A percentile compares a stretch with the other conserved stretches of the same genome.
Conservation (phyloP, 2,329 filamentous ascomycete species). For the Hypoxylon sp. region DNA sequence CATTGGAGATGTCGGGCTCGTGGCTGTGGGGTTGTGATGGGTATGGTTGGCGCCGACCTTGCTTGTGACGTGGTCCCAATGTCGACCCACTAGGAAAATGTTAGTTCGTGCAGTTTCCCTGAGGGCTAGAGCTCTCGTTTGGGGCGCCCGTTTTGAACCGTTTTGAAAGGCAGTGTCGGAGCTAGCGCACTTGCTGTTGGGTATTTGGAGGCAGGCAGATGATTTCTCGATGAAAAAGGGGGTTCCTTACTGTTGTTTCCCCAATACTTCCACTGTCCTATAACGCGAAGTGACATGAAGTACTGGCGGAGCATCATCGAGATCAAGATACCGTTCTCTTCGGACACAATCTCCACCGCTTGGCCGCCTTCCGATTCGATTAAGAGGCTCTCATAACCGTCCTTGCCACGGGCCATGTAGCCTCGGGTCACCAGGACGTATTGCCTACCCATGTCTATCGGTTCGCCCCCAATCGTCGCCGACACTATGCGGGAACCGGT, state of each 20-base stretch:
- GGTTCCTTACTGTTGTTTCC: constrained; percentile 60
- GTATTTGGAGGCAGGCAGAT: background rate
- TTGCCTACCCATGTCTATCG: constrained; percentile 70
- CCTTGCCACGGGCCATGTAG: constrained; percentile 91
- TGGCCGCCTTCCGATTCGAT: constrained; percentile 80
- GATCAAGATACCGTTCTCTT: constrained; percentile 89
- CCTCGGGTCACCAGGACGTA: constrained; percentile 85
- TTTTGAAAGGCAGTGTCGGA: background rate
- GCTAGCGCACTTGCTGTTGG: no score
- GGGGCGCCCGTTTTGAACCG: background rate
- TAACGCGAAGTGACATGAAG: constrained; percentile 85
- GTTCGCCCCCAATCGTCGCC: constrained; percentile 70
- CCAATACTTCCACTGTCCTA: constrained; percentile 83
- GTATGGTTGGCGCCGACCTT: constrained; percentile 67
- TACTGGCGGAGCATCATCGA: constrained; percentile 90
- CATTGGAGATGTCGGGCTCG: constrained; percentile 33
- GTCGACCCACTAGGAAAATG: constrained; percentile 59
- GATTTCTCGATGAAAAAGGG: background rate
- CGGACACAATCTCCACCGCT: constrained; percentile 82
- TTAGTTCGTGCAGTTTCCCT: constrained; percentile 3
- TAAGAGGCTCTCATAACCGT: constrained; percentile 84
- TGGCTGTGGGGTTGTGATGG: constrained; percentile 55
- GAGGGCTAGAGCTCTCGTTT: background rate
- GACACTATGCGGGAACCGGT: constrained; percentile 72
- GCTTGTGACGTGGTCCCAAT: constrained; percentile 76